Conservation (phyloP, 768 basidiomycete species). For the Ramaria sp. region DNA sequence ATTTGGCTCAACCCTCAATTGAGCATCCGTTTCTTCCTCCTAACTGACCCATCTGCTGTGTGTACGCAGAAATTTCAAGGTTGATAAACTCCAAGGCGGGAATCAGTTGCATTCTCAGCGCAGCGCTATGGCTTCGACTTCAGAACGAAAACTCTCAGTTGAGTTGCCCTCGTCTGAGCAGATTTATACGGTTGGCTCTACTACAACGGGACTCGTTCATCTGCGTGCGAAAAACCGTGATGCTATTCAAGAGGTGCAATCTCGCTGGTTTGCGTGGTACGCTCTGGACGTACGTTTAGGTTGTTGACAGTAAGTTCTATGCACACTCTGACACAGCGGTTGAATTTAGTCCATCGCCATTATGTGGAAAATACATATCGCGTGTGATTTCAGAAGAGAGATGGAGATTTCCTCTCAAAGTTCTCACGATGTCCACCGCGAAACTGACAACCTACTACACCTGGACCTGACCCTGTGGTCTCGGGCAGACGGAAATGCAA, state of each 20-base stretch:
- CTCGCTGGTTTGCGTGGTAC: neutral
- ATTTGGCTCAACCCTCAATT: too few relatives aligned
- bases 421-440: too few relatives aligned
- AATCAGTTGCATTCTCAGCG: too few relatives aligned
- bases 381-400: neutral
- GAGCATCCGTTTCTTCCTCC: too few relatives aligned
- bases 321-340: neutral
- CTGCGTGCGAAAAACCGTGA: constrained; percentile 1
- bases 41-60: too few relatives aligned
- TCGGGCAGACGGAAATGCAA: too few relatives aligned
- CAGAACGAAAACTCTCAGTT: neutral
- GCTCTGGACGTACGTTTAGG: neutral
- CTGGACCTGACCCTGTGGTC: too few relatives aligned
- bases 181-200: constrained; percentile 4
- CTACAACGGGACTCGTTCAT: neutral
- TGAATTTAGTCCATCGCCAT: neutral
- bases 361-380: too few relatives aligned
- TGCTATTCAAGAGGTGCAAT: neutral
- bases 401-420: too few relatives aligned
- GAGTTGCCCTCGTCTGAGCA: neutral
- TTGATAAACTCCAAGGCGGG: too few relatives aligned
- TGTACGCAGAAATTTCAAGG: neutral
- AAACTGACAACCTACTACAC: too few relatives aligned
- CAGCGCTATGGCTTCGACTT: too few relatives aligned
- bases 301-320: neutral